These are phyloP conservation scores for Fraxinus angustifolia DNA, from an alignment of 305 asterid genomes.

Conservation along the genomic window DNA sequence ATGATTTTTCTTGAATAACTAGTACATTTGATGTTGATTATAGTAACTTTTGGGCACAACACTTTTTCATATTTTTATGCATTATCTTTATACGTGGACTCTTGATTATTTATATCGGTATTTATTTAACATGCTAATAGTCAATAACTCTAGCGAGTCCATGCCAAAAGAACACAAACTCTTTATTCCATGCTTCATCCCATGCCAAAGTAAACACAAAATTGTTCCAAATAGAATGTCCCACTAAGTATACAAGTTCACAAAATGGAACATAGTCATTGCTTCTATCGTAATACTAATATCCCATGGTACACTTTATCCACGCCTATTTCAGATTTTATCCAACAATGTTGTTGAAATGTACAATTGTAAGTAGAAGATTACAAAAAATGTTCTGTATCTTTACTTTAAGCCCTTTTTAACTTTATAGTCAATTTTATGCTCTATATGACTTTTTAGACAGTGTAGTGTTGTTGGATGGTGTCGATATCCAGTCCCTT, in stretches of 20 bases:
- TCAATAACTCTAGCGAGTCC: background rate
- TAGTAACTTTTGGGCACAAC: background rate
- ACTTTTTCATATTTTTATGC: background rate
- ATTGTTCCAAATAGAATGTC: background rate
- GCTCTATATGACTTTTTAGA: conserved; percentile 23
- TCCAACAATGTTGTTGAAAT: background rate
- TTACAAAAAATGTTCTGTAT: background rate
- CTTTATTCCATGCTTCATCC: background rate
- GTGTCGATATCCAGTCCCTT: conserved; percentile 74
- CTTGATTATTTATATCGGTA: background rate
- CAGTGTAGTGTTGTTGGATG: conserved; percentile 68
- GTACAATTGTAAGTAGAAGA: background rate
- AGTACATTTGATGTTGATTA: background rate
- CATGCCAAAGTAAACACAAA: background rate
- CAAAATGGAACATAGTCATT: background rate
- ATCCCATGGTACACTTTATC: background rate
- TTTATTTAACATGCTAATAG: background rate
- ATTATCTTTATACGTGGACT: background rate
- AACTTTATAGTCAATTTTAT: background rate
- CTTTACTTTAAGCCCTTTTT: background rate
- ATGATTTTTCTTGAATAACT: background rate
- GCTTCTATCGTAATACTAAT: background rate
- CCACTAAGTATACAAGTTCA: background rate
- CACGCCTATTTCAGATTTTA: conserved; percentile 1
- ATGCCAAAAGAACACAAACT: background rate